Evolutionary conservation across 1,284 basidiomycete genomes (phyloP), one percentile per base, ranked within the genome.

Genomic region (Cryptococcus sp.): DNA sequence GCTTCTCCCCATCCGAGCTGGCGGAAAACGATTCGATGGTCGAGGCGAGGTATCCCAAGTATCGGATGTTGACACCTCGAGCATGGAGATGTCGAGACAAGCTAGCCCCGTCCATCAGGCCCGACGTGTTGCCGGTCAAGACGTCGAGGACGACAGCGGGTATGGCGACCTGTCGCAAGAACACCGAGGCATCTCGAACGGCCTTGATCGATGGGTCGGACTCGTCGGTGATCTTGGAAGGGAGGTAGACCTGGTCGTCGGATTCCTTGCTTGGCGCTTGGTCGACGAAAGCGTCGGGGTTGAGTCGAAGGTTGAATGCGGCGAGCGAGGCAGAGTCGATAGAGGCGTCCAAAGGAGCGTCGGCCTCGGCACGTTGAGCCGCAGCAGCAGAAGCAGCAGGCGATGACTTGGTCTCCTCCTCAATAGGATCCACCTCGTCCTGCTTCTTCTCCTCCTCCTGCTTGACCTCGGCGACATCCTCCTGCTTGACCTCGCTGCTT

Each of bases 61-160:
- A 80, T 46, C 79, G 74, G 60, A 80, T 76, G 70, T 80, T 81
- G 74, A 81, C 77, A 63, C 79, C 79, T 38, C 76, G 71, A 24
- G 68, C 62, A 64, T 81, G 79, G 57, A 81, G 65, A 51, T 75
- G 66, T 56, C 72, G 70, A 40, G 76, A 74, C 45, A 81, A 69
- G 26, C 75, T 68, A 34, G 63, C 57, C 33, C 79, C 79, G 56
- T 81, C 79, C 68, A 73, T 70, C 48, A 76, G 66, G 31, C 75
- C 71, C 9, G 71, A 66, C 25, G 73, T 69, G 44, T 73, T 68
- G 24, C 71, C 74, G 14, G 74, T 72, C 26, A 78, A 72, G 33
- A 77, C 69, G 43, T 80, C 79, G 47, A 75, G 62, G 42, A 79
- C 72, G 50, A 78, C 63, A 10, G 67, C 66, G 11, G 74, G 74